Conservation (phyloP, 768 basidiomycete species). For the Amanita muscaria region DNA sequence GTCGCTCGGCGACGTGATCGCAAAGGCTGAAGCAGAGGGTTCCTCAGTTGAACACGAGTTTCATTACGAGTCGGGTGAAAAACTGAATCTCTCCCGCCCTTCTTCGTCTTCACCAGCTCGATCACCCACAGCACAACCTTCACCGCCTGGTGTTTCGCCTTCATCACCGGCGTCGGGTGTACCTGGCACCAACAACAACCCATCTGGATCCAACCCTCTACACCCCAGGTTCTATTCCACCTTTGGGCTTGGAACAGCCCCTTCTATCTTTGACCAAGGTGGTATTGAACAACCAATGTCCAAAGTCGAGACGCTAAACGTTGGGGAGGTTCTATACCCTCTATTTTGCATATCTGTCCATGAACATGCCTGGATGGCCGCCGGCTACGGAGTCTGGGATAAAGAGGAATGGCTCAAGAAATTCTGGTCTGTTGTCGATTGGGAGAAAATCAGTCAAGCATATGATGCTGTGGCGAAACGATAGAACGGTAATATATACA, state of each 20-base stretch:
- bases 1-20: conserved; percentile 9
- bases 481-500: neutral
- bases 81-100: conserved; percentile 5
- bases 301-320: conserved; percentile 19
- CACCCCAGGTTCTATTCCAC: conserved; percentile 1
- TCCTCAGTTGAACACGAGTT: conserved; percentile 3
- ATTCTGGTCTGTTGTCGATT: conserved; percentile 81
- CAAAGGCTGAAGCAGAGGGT: conserved; percentile 1
- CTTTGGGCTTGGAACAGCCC: neutral
- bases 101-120: conserved; percentile 13
- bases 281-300: conserved; percentile 10
- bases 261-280: conserved; percentile 14
- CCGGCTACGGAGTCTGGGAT: conserved; percentile 86
- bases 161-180: conserved; percentile 38
- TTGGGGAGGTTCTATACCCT: conserved; percentile 59
- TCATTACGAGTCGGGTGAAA: conserved; percentile 3
- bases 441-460: conserved; percentile 47
- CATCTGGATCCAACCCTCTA: conserved; percentile 11
- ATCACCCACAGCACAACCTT: conserved; percentile 15
- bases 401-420: conserved; percentile 77
- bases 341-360: conserved; percentile 72
- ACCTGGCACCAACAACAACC: conserved; percentile 21
- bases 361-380: conserved; percentile 81
- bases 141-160: conserved; percentile 23
- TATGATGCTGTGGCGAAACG: conserved; percentile 16